Evolutionary conservation across 2,329 filamentous ascomycete genomes (phyloP).

Genomic region (Fusarium newnesense): DNA sequence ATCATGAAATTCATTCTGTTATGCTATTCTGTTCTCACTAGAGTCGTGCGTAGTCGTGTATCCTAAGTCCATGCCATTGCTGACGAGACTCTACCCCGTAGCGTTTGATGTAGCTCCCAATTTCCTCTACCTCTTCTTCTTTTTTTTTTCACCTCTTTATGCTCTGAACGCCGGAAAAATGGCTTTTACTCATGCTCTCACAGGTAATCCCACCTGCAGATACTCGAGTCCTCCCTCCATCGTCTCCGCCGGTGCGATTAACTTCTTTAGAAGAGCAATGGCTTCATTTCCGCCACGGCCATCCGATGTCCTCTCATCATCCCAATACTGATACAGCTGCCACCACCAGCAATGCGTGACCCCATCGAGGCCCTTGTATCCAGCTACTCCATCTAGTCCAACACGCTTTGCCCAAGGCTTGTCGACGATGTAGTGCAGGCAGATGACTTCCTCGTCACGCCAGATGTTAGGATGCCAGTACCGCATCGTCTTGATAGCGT

Average conservation of each 20-base stretch:
- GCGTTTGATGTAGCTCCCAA: fast-evolving
- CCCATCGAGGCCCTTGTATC: constrained; percentile 30
- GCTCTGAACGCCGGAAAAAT: background rate
- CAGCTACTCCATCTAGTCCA: constrained; percentile 23
- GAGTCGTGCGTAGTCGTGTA: background rate
- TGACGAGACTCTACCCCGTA: background rate
- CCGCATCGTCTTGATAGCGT: constrained; percentile 39
- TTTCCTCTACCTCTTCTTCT: fast-evolving
- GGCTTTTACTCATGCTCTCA: background rate
- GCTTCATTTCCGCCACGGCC: constrained; percentile 16
- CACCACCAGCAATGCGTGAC: constrained; percentile 37
- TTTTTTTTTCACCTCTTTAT: fast-evolving
- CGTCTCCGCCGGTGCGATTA: constrained; percentile 7
- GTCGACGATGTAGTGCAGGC: constrained; percentile 39
- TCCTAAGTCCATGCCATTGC: background rate
- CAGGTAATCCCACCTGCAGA: constrained; percentile 7
- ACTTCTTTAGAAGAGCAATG: background rate
- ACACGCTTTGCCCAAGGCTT: constrained; percentile 35
- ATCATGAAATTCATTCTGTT: background rate
- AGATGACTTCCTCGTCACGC: constrained; percentile 36
- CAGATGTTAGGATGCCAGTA: constrained; percentile 38
- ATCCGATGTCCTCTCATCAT: constrained; percentile 14
- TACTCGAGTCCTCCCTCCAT: background rate
- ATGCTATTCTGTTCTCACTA: background rate
- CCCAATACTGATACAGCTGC: constrained; percentile 34